Evolutionary conservation across 2,329 filamentous ascomycete genomes (phyloP).

Genomic region (Orbilia javanica): DNA sequence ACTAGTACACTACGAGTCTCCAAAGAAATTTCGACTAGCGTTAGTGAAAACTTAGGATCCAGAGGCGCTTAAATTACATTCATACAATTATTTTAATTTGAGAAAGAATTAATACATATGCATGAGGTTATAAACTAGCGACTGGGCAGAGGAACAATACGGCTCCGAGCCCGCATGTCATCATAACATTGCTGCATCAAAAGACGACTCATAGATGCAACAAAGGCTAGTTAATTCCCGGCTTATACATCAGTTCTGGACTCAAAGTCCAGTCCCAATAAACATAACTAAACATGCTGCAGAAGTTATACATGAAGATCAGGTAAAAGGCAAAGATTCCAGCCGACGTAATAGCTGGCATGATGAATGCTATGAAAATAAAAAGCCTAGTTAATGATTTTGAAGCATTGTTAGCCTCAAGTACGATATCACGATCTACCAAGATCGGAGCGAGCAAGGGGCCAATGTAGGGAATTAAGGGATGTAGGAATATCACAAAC

Average conservation of each 20-base stretch:
- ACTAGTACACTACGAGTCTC: too few relatives aligned
- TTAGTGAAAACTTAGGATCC: too few relatives aligned
- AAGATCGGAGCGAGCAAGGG: not conserved
- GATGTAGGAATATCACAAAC: not conserved
- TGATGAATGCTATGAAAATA: not conserved
- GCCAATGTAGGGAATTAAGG: too few relatives aligned
- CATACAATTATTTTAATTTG: too few relatives aligned
- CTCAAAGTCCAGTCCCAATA: constrained; percentile 16
- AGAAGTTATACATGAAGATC: not conserved
- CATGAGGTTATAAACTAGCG: too few relatives aligned
- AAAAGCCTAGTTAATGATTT: not conserved
- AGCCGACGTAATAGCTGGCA: not conserved
- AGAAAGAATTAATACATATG: too few relatives aligned
- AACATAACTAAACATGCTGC: not conserved
- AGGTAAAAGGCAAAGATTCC: not conserved
- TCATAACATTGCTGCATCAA: not conserved
- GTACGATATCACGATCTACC: not conserved
- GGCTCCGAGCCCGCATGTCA: not conserved
- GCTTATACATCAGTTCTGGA: not conserved
- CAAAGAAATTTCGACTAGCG: too few relatives aligned
- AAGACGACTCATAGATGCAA: not conserved
- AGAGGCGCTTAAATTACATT: too few relatives aligned
- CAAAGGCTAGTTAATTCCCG: not conserved
- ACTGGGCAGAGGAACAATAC: too few relatives aligned
- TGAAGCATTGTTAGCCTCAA: not conserved